A percentile compares a stretch with the other conserved stretches of the same genome.
phyloP scores from a whole-genome alignment of 306 rosid species.

The Casuarina glauca region DNA sequence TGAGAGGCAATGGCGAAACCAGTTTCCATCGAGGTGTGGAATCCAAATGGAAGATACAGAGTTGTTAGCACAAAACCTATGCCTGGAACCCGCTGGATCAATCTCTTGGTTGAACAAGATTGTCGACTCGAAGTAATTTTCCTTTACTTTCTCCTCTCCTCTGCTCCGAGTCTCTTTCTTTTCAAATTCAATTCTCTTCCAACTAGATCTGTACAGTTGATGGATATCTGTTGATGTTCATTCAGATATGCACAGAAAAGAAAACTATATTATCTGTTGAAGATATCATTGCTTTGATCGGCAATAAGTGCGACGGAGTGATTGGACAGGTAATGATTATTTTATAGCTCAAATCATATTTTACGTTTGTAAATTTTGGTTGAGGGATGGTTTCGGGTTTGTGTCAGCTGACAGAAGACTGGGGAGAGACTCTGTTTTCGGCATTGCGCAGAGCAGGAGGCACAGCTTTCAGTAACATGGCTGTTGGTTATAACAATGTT shows the following conservation, averaged over 20 bases:
- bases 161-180: neutral
- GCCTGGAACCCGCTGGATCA: conserved; percentile 99
- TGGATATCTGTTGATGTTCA: conserved; percentile 21
- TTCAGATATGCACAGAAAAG: conserved; percentile 88
- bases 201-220: neutral
- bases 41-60: conserved; percentile 93
- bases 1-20: conserved; percentile 78
- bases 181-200: neutral
- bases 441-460: conserved; percentile 98
- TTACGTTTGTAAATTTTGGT: neutral
- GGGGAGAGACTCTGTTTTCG: conserved; percentile 97
- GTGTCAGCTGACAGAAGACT: conserved; percentile 89
- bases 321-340: conserved; percentile 76
- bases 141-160: neutral
- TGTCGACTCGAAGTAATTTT: conserved; percentile 82
- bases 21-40: conserved; percentile 85
- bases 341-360: neutral
- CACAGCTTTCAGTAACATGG: conserved; percentile 96
- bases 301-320: conserved; percentile 93
- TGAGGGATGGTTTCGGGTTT: conserved; percentile 18
- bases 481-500: conserved; percentile 96
- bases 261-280: conserved; percentile 91
- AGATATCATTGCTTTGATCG: conserved; percentile 89
- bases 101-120: conserved; percentile 86
- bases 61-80: conserved; percentile 95